phyloP scores from a whole-genome alignment of 129 eudicot genomes.

The Lonicera japonica region DNA sequence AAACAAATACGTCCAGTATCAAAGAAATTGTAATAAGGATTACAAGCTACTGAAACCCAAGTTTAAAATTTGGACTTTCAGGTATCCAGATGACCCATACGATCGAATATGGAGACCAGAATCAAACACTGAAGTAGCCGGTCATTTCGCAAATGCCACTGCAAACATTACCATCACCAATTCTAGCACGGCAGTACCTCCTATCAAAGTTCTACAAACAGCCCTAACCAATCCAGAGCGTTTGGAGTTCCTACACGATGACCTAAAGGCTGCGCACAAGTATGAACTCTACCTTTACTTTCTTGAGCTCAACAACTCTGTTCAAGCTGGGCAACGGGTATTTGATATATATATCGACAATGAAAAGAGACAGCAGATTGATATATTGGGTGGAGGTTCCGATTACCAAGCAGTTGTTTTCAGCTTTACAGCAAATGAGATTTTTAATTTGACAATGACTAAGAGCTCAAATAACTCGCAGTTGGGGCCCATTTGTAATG shows the following conservation, averaged over 20 bases:
- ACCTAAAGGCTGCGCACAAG: slow-evolving; percentile 26
- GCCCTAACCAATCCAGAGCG: slow-evolving; percentile 50
- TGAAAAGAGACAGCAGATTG: slow-evolving; percentile 29
- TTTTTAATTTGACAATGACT: slow-evolving; percentile 44
- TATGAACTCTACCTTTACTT: slow-evolving; percentile 52
- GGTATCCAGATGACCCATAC: slow-evolving; percentile 55
- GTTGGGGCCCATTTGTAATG: slow-evolving; percentile 60
- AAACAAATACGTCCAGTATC: too few relatives aligned
- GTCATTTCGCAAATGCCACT: slow-evolving; percentile 14
- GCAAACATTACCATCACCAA: slow-evolving; percentile 8
- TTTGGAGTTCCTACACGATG: slow-evolving; percentile 39
- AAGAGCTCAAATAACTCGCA: slow-evolving; percentile 47
- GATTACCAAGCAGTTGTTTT: slow-evolving; percentile 18
- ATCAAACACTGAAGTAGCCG: slow-evolving; percentile 20
- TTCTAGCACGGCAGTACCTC: slow-evolving; percentile 24
- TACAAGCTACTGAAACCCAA: background rate
- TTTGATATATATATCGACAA: slow-evolving; percentile 49
- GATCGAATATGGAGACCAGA: slow-evolving; percentile 64
- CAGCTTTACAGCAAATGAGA: slow-evolving; percentile 35
- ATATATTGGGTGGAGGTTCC: slow-evolving; percentile 34
- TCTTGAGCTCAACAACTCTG: slow-evolving; percentile 46
- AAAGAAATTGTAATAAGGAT: too few relatives aligned
- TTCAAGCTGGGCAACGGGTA: slow-evolving; percentile 52
- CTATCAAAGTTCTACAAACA: slow-evolving; percentile 53
- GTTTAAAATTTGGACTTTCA: slow-evolving; percentile 23